Base-by-base conservation (phyloP, 2,329 filamentous ascomycete genomes). In the Claviceps sorghi region DNA sequence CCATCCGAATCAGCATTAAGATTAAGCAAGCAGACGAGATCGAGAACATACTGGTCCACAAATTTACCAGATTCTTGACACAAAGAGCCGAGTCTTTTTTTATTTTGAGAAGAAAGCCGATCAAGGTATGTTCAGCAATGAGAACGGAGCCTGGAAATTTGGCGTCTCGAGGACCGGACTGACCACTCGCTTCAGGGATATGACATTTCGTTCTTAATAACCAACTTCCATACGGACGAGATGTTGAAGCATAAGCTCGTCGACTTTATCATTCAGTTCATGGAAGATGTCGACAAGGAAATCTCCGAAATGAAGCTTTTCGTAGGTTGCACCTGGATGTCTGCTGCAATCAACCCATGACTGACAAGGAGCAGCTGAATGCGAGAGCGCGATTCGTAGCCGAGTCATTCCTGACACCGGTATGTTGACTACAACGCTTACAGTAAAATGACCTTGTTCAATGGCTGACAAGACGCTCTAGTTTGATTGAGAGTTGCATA, bases 221-320 rank as follows among this genome's bases (percentile, higher is more conserved):
- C 93, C 47, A 98, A 98, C 72, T 94, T 93, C 75, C 93, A 98
- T 64, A 97, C 93, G 4, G 93, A 97, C 69, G 87, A 94, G 67
- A 95, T 98, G 89, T 70, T 97, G 66, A 97, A 97, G 76, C 91
- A 98, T 68, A 97, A 98, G 75, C 77, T 98, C 60, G 94, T 98
- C 36, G 93, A 98, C 68, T 98, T 98, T 64, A 95, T 98, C 60
- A 96, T 98, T 59, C 84, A 97, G 65, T 98, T 98, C 65, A 97
- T 98, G 91, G 91, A 98, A 70, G 93, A 98, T 68, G 94, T 98
- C 4, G 94, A 98, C 70, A 98, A 98, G 77, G 93, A 98, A 70
- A 98, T 98, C 55, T 97, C 93, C 3, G 94, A 98, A 73, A 97
- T 98, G 93, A 98, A 98, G 79, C 84, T 98, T 63, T 98, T 98